A percentile compares a stretch with the other conserved stretches of the same genome.
Conservation (phyloP, 176 grass and related monocot species). For the Tuctoria greenei region DNA sequence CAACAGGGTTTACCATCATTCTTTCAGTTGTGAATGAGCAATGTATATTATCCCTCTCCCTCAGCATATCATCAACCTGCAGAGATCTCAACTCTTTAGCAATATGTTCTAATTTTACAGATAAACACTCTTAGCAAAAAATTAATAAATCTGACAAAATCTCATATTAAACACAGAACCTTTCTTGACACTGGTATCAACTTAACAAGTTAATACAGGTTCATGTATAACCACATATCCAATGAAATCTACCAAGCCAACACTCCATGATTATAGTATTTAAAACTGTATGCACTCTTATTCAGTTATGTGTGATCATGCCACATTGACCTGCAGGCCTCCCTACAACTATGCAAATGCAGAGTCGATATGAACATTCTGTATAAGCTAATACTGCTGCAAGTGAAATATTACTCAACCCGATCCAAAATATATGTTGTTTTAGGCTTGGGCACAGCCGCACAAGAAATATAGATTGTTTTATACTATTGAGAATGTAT, state of each 20-base stretch:
- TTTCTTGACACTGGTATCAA: not conserved
- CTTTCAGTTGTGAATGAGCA: slow-evolving; percentile 74
- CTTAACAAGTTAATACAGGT: not conserved
- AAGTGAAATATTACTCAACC: not conserved
- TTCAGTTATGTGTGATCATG: not conserved
- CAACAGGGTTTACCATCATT: slow-evolving; percentile 49
- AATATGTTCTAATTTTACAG: slow-evolving; percentile 21
- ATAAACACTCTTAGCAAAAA: slow-evolving; percentile 9
- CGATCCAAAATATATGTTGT: too few relatives aligned
- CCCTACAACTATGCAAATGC: not conserved
- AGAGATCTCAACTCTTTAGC: slow-evolving; percentile 40
- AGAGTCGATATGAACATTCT: not conserved
- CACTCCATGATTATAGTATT: not conserved
- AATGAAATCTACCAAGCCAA: slow-evolving; percentile 1
- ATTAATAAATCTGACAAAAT: not conserved
- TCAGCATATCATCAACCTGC: slow-evolving; percentile 94
- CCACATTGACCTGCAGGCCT: not conserved
- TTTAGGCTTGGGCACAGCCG: not conserved
- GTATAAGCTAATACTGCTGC: not conserved
- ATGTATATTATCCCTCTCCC: slow-evolving; percentile 80
- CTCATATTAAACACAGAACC: not conserved
- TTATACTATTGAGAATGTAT: not conserved
- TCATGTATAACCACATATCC: not conserved
- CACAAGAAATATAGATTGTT: not conserved
- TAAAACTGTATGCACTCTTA: not conserved